Evolutionary conservation across 2,329 filamentous ascomycete species (phyloP), one percentile per base, ranked within the genome.

Genomic region (Curvularia sp.): DNA sequence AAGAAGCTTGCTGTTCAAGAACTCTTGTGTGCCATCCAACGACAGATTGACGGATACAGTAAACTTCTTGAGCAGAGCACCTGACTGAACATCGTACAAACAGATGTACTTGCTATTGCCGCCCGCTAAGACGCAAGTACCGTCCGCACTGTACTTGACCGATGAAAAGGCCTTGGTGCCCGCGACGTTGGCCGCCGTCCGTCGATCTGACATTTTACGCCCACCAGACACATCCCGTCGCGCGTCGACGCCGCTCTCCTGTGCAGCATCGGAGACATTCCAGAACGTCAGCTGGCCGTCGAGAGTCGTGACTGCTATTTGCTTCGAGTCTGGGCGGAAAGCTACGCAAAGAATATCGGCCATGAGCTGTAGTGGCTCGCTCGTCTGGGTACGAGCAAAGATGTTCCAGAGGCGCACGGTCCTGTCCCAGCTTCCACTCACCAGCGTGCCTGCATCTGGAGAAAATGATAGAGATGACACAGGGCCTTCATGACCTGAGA

Each of bases 81-180:
- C 93, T 0, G 94, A 96, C 57, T 88, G 88, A 30, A 96, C 92
- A n/a, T 96, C 94, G 79, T 99, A 99, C 57, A 99, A 79, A 74
- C 95, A 98, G 51, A 99, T 97, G 77, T 96, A 97, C 80, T 99
- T 99, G 87, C 93, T 97, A 82, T 95, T 97, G 30, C 95, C 95
- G 47, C 87, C 93, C 0, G 94, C 95, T 39, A 99, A 82, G 10
- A 99, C 83, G 69, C 95, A 97, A 61, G 87, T 91, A 12, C 95
- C 95, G 73, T 99, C 95, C 1, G 92, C 90, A 74, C 93, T 97
- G 80, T 98, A 99, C 53, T 86, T 87, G 65, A 99, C 91, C 6
- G 90, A 90, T 70, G 86, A 89, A 80, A 97, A 99, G 65, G 87
- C 90, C 76, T 99, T 99, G 41, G 92, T 97, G 36, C 92, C 92